These are phyloP conservation scores for Botrytis tulipae DNA, from an alignment of 2,329 filamentous ascomycete species.

Conservation along the genomic window DNA sequence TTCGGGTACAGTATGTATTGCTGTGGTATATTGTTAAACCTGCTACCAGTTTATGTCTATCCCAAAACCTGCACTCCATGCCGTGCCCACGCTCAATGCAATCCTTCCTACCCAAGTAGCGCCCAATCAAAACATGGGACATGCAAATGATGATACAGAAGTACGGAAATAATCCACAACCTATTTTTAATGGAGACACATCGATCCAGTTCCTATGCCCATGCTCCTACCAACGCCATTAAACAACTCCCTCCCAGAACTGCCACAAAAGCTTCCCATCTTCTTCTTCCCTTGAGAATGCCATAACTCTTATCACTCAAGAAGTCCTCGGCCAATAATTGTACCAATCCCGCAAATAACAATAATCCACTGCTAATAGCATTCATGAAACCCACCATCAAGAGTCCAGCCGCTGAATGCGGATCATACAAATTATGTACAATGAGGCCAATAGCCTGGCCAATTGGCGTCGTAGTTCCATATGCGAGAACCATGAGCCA, in stretches of 20 bases:
- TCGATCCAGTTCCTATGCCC: conserved; percentile 44
- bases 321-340: conserved; percentile 83
- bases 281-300: conserved; percentile 53
- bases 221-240: conserved; percentile 68
- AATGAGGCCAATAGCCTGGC: conserved; percentile 77
- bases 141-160: conserved; percentile 1
- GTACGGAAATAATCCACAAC: neutral
- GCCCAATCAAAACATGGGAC: neutral
- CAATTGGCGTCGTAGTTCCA: conserved; percentile 74
- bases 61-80: neutral
- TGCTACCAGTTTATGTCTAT: neutral
- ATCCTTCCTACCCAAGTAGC: neutral
- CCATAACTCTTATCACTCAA: conserved; percentile 67
- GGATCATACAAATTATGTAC: conserved; percentile 81
- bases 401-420: conserved; percentile 68
- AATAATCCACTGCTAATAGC: conserved; percentile 78
- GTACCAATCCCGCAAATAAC: conserved; percentile 79
- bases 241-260: conserved; percentile 59
- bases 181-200: neutral
- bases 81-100: neutral
- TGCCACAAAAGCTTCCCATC: conserved; percentile 60
- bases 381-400: conserved; percentile 87
- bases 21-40: neutral
- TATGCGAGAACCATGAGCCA: conserved; percentile 79
- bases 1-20: neutral